A percentile compares a stretch with the other conserved stretches of the same genome.
Conservation (phyloP, 257 asterid genomes). For the Scutellaria barbata region DNA sequence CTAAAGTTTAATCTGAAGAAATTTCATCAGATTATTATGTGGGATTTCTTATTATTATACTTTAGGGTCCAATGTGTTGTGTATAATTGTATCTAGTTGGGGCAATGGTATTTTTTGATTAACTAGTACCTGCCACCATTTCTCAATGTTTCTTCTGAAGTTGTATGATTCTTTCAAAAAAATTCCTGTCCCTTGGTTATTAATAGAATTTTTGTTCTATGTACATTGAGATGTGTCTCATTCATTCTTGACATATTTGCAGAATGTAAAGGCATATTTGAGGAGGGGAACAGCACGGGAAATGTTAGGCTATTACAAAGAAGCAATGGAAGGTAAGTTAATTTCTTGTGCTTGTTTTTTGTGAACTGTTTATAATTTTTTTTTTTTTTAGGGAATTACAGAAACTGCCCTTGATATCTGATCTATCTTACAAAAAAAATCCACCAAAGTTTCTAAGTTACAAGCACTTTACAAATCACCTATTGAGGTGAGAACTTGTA, state of each 20-base stretch:
- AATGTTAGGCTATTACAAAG: constrained; percentile 78
- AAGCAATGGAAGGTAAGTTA: constrained; percentile 80
- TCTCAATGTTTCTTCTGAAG: constrained; percentile 16
- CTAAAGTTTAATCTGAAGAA: neutral
- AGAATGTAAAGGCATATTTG: constrained; percentile 87
- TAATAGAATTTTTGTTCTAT: neutral
- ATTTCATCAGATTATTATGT: neutral
- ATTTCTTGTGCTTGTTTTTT: constrained; percentile 11
- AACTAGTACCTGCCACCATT: constrained; percentile 14
- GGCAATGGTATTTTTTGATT: constrained; percentile 15
- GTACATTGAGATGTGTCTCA: neutral
- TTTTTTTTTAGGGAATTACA: constrained; percentile 3
- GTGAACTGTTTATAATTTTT: neutral
- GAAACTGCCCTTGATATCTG: neutral
- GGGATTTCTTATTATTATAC: neutral
- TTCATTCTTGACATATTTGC: constrained; percentile 41
- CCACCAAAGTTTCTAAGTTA: neutral
- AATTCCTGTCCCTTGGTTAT: constrained; percentile 19
- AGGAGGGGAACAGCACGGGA: constrained; percentile 95
- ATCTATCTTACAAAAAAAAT: neutral
- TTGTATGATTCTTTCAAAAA: neutral
- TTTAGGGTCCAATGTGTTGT: neutral
- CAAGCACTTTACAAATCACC: neutral
- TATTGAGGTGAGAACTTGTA: neutral
- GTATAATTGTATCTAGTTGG: constrained; percentile 8